Evolutionary conservation across 2,329 filamentous ascomycete genomes (phyloP).

Genomic region (Sarocladiaceae sp.): DNA sequence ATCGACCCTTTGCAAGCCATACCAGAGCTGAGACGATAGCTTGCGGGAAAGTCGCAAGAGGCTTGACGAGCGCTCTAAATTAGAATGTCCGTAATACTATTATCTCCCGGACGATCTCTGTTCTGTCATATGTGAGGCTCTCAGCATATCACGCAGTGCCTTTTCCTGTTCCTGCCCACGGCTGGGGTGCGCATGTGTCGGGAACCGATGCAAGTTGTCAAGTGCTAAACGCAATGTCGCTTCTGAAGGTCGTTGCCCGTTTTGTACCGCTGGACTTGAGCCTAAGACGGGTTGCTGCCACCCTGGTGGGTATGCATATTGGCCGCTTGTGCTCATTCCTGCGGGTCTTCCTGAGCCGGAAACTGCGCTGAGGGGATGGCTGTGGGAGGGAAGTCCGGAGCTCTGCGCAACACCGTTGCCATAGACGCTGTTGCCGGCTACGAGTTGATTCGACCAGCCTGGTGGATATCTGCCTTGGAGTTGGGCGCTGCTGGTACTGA

Average conservation of each 20-base stretch:
- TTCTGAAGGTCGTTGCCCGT: slow-evolving; percentile 32
- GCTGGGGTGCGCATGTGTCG: not conserved
- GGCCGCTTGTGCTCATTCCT: not conserved
- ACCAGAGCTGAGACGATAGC: no score
- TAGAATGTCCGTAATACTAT: no score
- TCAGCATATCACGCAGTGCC: not conserved
- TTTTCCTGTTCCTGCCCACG: not conserved
- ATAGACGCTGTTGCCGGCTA: not conserved
- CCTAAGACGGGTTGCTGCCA: not conserved
- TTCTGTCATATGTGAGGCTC: not conserved
- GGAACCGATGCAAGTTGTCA: slow-evolving; percentile 46
- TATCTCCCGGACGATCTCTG: not conserved
- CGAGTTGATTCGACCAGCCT: no score
- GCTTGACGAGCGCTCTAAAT: no score
- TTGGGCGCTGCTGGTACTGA: slow-evolving; percentile 13
- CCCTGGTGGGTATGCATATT: not conserved
- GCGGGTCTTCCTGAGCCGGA: not conserved
- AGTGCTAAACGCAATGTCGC: slow-evolving; percentile 62
- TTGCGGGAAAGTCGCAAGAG: no score
- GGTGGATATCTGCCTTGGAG: not conserved
- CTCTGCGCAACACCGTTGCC: not conserved
- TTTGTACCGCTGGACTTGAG: not conserved
- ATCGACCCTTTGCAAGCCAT: no score
- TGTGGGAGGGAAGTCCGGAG: not conserved
- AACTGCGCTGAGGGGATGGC: not conserved